A percentile compares a stretch with the other conserved stretches of the same genome.
Conservation (phyloP, 352 stramenopile genomes). For the Globisporangium splendens region DNA sequence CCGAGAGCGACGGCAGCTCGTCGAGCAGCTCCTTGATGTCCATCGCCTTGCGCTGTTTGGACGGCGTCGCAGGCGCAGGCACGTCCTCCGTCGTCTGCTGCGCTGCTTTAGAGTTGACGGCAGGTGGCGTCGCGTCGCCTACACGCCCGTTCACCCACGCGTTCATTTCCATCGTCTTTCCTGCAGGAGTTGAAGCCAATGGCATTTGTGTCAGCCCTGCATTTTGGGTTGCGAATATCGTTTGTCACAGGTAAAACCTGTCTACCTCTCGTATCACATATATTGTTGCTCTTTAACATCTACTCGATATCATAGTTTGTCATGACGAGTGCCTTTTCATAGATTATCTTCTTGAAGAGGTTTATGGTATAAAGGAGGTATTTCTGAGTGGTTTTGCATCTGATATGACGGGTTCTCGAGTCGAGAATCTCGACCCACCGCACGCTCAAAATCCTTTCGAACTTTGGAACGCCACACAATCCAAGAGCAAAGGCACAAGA, state of each 20-base stretch:
- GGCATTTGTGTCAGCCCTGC: neutral
- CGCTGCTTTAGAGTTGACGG: neutral
- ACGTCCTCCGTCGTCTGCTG: constrained; percentile 7
- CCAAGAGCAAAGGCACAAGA: constrained; percentile 7
- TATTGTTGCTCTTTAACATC: no score
- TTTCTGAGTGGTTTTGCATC: neutral
- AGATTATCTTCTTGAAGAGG: neutral
- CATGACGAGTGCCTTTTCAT: neutral
- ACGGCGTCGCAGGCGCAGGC: neutral
- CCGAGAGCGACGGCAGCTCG: constrained; percentile 42
- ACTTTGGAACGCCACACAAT: neutral
- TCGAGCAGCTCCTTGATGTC: constrained; percentile 58
- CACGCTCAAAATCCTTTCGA: neutral
- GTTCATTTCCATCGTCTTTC: constrained; percentile 15
- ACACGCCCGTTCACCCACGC: constrained; percentile 9
- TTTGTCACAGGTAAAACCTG: neutral
- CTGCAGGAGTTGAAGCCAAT: neutral
- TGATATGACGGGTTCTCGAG: no score
- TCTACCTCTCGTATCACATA: neutral
- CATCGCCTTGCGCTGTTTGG: constrained; percentile 18
- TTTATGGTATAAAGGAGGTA: neutral
- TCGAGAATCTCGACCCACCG: neutral
- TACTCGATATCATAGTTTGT: neutral
- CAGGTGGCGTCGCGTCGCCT: neutral
- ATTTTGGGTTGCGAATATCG: constrained; percentile 1